Conservation (phyloP, 371 early-diverging fungal genomes). For the Enterocytospora artemiae region DNA sequence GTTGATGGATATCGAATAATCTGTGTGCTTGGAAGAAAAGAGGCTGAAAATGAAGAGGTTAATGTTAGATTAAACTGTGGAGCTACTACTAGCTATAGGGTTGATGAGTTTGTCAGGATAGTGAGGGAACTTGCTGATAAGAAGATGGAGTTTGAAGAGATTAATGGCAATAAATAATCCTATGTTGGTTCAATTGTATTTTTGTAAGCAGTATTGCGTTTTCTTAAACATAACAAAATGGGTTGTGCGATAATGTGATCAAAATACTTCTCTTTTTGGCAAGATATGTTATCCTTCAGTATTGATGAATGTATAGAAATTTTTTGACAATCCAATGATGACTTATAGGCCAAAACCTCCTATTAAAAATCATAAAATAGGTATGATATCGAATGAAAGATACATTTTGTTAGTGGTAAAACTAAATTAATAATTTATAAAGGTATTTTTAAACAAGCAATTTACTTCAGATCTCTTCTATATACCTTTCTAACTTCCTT, state of each 20-base stretch:
- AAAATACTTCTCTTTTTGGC: too few species aligned
- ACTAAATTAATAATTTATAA: background rate
- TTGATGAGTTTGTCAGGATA: constrained; percentile 13
- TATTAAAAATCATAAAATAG: too few species aligned
- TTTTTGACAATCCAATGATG: too few species aligned
- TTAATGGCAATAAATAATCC: constrained; percentile 4
- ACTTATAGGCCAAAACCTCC: too few species aligned
- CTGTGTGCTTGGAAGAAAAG: constrained; percentile 84
- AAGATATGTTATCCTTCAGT: too few species aligned
- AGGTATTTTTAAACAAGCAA: background rate
- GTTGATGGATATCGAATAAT: constrained; percentile 75
- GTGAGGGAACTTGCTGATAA: constrained; percentile 7
- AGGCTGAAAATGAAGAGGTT: constrained; percentile 68
- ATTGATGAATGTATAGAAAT: too few species aligned
- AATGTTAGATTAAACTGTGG: constrained; percentile 32
- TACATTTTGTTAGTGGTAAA: background rate
- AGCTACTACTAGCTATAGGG: background rate
- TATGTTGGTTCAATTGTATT: background rate
- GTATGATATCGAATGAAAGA: too few species aligned
- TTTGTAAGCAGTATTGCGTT: too few species aligned
- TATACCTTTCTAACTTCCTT: constrained; percentile 47
- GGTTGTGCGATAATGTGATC: too few species aligned
- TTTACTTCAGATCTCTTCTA: constrained; percentile 22
- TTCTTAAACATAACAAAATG: too few species aligned
- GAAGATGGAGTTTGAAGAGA: constrained; percentile 14